Evolutionary conservation across 257 asterid genomes (phyloP).

Genomic region (Leonotis leonurus): DNA sequence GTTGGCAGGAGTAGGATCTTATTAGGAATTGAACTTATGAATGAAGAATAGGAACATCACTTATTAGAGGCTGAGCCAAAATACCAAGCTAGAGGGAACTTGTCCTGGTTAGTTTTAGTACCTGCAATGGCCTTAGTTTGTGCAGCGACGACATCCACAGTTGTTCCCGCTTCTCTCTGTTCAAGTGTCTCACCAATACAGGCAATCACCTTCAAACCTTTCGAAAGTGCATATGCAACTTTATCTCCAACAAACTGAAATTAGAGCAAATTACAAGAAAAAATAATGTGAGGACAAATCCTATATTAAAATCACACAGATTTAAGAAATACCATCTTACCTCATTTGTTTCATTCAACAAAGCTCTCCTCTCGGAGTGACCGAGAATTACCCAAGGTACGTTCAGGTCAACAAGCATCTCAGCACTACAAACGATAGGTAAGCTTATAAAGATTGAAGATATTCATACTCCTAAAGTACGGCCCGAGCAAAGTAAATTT

Average conservation of each 20-base stretch:
- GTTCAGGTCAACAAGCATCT: constrained; percentile 79
- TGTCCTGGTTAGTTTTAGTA: constrained; percentile 13
- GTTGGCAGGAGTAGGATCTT: neutral
- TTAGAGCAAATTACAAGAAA: neutral
- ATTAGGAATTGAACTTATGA: neutral
- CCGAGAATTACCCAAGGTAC: constrained; percentile 97
- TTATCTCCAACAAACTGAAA: constrained; percentile 88
- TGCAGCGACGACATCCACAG: constrained; percentile 83
- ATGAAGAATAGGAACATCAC: neutral
- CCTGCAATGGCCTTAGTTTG: constrained; percentile 99
- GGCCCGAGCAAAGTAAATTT: neutral
- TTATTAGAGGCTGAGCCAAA: no score
- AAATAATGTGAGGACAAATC: constrained; percentile 3
- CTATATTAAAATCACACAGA: neutral
- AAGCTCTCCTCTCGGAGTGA: constrained; percentile 89
- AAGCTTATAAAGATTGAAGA: neutral
- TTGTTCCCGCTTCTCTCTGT: constrained; percentile 91
- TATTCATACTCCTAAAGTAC: neutral
- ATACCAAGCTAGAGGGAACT: no score
- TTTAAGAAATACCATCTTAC: constrained; percentile 27
- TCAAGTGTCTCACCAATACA: constrained; percentile 99
- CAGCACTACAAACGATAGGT: constrained; percentile 53
- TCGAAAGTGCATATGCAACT: constrained; percentile 88
- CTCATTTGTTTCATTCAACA: constrained; percentile 79
- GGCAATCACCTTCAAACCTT: constrained; percentile 96